Evolutionary conservation across 768 basidiomycete genomes (phyloP).

Genomic region (Tylopilus subfusipes): DNA sequence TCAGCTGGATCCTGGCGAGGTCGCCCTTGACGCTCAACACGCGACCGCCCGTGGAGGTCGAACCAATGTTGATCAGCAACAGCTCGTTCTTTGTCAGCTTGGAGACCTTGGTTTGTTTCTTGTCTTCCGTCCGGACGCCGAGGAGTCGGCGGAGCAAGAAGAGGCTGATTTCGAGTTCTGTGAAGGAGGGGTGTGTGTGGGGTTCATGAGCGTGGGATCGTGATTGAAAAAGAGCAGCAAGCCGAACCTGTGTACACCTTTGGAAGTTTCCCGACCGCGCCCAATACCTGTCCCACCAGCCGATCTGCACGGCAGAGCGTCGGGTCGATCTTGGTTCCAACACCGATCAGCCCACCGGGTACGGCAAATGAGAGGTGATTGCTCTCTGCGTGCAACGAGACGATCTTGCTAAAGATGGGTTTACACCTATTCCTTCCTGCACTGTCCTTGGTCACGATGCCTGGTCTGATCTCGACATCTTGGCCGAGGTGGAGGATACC

Average conservation of each 20-base stretch:
- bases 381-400: conserved; percentile 91
- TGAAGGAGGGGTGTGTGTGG: too few relatives aligned
- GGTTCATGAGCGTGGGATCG: too few relatives aligned
- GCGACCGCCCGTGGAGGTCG: conserved; percentile 94
- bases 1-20: conserved; percentile 90
- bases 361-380: conserved; percentile 94
- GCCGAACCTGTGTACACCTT: conserved; percentile 80
- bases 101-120: conserved; percentile 94
- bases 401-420: conserved; percentile 89
- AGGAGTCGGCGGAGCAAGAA: conserved; percentile 94
- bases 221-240: not conserved
- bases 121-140: conserved; percentile 99
- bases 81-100: conserved; percentile 91
- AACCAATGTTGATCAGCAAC: conserved; percentile 95
- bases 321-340: conserved; percentile 95
- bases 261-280: conserved; percentile 90
- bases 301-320: conserved; percentile 96
- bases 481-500: conserved; percentile 87
- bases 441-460: conserved; percentile 93
- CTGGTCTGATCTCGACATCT: conserved; percentile 96
- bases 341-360: conserved; percentile 96
- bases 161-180: conserved; percentile 87
- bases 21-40: conserved; percentile 94
- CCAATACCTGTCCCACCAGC: conserved; percentile 93
- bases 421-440: conserved; percentile 87